Percentiles rank a stretch among this genome's conserved stretches.
Evolutionary conservation across 208 protist species (phyloP).

Genomic region (Trypanosoma brucei): DNA sequence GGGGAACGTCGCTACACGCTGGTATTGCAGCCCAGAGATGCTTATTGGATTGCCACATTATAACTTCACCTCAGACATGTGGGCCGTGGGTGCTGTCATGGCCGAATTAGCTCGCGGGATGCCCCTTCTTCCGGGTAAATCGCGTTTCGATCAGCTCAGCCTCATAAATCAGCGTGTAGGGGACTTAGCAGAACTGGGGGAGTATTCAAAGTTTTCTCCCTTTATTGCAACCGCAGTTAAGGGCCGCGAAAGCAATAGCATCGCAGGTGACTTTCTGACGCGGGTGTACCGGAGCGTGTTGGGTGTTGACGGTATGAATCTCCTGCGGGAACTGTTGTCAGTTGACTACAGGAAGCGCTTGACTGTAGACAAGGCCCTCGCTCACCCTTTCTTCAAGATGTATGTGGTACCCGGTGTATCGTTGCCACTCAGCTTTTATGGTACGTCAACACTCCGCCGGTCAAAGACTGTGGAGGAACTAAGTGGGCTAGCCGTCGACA

Average conservation of each 20-base stretch:
- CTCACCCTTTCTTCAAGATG: slow-evolving; percentile 70
- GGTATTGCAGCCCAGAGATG: slow-evolving; percentile 92
- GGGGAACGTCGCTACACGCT: slow-evolving; percentile 90
- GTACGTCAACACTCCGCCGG: neutral
- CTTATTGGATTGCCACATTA: slow-evolving; percentile 80
- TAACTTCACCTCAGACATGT: slow-evolving; percentile 83
- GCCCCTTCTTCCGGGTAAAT: slow-evolving; percentile 82
- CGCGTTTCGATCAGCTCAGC: slow-evolving; percentile 80
- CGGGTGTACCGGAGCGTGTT: slow-evolving; percentile 34
- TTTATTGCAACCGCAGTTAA: neutral
- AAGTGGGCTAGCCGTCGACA: neutral
- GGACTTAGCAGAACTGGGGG: slow-evolving; percentile 32
- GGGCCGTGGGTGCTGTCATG: slow-evolving; percentile 90
- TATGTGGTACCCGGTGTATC: slow-evolving; percentile 7
- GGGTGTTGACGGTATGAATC: slow-evolving; percentile 39
- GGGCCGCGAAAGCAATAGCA: neutral
- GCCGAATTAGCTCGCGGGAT: slow-evolving; percentile 76
- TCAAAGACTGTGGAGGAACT: neutral
- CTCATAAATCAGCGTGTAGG: slow-evolving; percentile 79
- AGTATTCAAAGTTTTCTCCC: slow-evolving; percentile 21
- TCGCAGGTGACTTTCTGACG: slow-evolving; percentile 23
- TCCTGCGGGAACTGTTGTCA: slow-evolving; percentile 52
- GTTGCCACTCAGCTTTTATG: neutral
- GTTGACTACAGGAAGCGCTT: slow-evolving; percentile 41
- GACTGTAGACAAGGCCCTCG: slow-evolving; percentile 69